Evolutionary conservation across 352 stramenopile species (phyloP).

Genomic region (Globisporangium spinosum): DNA sequence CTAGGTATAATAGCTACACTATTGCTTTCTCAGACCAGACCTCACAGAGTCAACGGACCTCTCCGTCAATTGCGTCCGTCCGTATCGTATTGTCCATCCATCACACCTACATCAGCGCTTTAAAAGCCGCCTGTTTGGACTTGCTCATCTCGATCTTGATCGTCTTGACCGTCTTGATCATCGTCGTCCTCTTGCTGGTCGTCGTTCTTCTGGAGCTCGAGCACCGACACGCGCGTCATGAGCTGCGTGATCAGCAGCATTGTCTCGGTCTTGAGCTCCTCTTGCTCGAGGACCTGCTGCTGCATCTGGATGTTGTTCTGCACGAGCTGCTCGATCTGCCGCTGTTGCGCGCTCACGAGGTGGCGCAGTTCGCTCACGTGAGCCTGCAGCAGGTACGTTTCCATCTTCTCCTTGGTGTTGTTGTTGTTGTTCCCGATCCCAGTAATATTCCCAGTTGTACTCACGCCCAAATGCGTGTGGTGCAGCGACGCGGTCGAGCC

Average conservation of each 20-base stretch:
- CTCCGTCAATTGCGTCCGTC: too few relatives aligned
- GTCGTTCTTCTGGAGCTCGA: conserved; percentile 57
- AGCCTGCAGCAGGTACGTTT: conserved; percentile 27
- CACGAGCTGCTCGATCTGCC: conserved; percentile 68
- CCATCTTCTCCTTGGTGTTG: conserved; percentile 15
- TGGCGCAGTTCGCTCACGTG: conserved; percentile 53
- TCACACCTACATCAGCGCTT: neutral
- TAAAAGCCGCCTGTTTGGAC: neutral
- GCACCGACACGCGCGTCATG: conserved; percentile 78
- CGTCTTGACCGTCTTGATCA: conserved; percentile 18
- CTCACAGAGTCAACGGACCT: neutral
- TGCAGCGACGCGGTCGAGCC: conserved; percentile 12
- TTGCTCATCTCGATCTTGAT: conserved; percentile 4
- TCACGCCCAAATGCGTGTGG: neutral
- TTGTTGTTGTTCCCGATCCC: neutral
- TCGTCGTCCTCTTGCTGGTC: conserved; percentile 22
- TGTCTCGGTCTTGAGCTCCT: conserved; percentile 81
- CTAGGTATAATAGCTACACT: neutral
- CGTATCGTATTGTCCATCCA: neutral
- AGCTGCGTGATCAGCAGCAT: conserved; percentile 83
- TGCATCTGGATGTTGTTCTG: conserved; percentile 79
- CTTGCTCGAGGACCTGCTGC: conserved; percentile 74
- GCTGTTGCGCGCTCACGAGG: conserved; percentile 52
- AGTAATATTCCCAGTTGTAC: neutral
- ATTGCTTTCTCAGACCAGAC: neutral